Evolutionary conservation across 148 eudicot species (phyloP).

Genomic region (Limonium bicolor): DNA sequence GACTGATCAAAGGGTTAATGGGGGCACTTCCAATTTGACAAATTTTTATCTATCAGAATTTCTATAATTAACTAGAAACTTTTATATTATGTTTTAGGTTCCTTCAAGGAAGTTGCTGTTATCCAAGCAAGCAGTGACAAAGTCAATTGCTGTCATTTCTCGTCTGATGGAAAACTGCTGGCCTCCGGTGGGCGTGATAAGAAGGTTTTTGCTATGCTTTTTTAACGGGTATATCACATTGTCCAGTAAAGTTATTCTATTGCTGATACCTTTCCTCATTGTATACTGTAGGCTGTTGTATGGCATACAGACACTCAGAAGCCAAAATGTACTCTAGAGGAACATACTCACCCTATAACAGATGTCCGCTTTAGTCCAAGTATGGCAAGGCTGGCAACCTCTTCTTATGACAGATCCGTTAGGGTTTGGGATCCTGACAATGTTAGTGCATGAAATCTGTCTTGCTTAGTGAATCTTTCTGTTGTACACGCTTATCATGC

Average conservation of each 20-base stretch:
- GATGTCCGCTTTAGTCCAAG: constrained; percentile 77
- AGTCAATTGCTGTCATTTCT: constrained; percentile 69
- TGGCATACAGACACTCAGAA: constrained; percentile 56
- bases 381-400: constrained; percentile 55
- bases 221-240: too few relatives aligned
- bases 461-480: too few relatives aligned
- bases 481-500: too few relatives aligned
- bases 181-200: constrained; percentile 88
- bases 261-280: not conserved
- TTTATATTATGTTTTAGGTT: constrained; percentile 10
- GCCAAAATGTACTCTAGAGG: constrained; percentile 50
- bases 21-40: not conserved
- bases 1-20: not conserved
- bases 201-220: constrained; percentile 28
- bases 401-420: constrained; percentile 70
- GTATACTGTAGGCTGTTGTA: constrained; percentile 47
- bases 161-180: constrained; percentile 72
- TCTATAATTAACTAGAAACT: not conserved
- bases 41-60: not conserved
- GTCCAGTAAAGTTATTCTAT: not conserved
- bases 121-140: constrained; percentile 34
- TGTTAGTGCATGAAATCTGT: constrained; percentile 37
- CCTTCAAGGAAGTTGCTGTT: constrained; percentile 26
- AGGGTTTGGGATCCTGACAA: constrained; percentile 86
- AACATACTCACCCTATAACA: constrained; percentile 57